Conservation (phyloP, 164 flowering plant genomes). For the Magnolia changhungtana region DNA sequence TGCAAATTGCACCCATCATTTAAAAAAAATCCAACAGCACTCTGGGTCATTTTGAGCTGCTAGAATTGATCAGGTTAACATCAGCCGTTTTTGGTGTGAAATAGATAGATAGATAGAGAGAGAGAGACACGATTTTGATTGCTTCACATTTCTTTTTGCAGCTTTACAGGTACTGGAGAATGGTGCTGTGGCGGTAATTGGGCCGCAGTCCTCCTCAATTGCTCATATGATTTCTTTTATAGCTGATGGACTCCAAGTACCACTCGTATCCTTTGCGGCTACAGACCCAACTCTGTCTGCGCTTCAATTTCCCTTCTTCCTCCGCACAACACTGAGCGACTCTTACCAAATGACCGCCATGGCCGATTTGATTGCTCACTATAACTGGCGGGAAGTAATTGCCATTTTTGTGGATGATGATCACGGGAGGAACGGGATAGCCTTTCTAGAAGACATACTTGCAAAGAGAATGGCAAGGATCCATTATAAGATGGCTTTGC, state of each 20-base stretch:
- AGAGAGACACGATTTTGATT: background rate
- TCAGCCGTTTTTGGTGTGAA: background rate
- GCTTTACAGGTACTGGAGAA: slow-evolving; percentile 66
- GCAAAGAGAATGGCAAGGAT: slow-evolving; percentile 30
- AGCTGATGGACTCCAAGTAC: slow-evolving; percentile 70
- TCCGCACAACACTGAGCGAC: slow-evolving; percentile 62
- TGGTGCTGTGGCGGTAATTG: slow-evolving; percentile 65
- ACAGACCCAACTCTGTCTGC: slow-evolving; percentile 86
- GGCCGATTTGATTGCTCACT: slow-evolving; percentile 53
- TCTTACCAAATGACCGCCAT: slow-evolving; percentile 72
- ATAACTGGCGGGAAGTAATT: slow-evolving; percentile 64
- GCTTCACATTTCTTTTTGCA: slow-evolving; percentile 23
- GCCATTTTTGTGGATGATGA: slow-evolving; percentile 64
- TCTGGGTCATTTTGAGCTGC: too few relatives aligned
- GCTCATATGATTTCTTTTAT: slow-evolving; percentile 66
- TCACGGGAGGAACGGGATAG: slow-evolving; percentile 67
- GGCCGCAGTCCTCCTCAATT: slow-evolving; percentile 77
- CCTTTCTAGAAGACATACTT: slow-evolving; percentile 56
- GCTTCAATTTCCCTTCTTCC: slow-evolving; percentile 66
- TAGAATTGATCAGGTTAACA: too few relatives aligned
- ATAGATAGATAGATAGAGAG: background rate
- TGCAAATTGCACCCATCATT: too few relatives aligned
- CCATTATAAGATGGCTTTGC: slow-evolving; percentile 44
- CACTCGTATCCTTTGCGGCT: slow-evolving; percentile 73
- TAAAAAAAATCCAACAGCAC: too few relatives aligned